A percentile compares a stretch with the other conserved stretches of the same genome.
phyloP scores from a whole-genome alignment of 306 rosid species.

The Geum urbanum region DNA sequence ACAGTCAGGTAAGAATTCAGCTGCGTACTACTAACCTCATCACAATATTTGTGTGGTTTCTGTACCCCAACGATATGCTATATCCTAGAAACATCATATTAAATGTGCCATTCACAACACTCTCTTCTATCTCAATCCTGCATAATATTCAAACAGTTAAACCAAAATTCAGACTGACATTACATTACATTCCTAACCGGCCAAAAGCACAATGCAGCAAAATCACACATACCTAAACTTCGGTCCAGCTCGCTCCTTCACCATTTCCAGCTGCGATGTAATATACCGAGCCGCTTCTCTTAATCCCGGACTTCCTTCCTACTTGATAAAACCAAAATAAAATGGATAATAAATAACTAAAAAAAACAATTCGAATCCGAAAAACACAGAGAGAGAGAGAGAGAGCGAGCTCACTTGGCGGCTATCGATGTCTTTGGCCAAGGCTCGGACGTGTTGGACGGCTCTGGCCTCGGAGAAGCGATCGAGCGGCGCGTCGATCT shows the following conservation, averaged over 20 bases:
- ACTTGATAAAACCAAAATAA: constrained; percentile 26
- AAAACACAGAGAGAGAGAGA: background rate
- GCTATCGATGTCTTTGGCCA: constrained; percentile 83
- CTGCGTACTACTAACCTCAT: constrained; percentile 53
- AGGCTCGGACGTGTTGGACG: constrained; percentile 58
- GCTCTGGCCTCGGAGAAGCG: constrained; percentile 91
- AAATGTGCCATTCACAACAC: constrained; percentile 77
- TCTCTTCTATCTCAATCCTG: constrained; percentile 95
- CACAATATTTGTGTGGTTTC: constrained; percentile 72
- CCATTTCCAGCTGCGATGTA: constrained; percentile 53
- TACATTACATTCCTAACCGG: background rate
- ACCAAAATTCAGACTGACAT: constrained; percentile 7
- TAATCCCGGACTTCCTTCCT: constrained; percentile 97
- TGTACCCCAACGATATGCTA: constrained; percentile 74
- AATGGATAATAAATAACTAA: constrained; percentile 20
- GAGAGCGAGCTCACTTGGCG: constrained; percentile 46
- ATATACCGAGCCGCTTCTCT: constrained; percentile 77
- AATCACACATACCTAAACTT: constrained; percentile 47
- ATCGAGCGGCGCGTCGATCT: constrained; percentile 64
- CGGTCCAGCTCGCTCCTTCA: constrained; percentile 63
- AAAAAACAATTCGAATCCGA: background rate
- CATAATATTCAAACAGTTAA: constrained; percentile 14
- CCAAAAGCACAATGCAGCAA: background rate
- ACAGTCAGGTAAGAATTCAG: too few species aligned
- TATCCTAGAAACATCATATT: constrained; percentile 79